phyloP scores from a whole-genome alignment of 768 basidiomycete genomes.

The Hemileccinum impolitum region DNA sequence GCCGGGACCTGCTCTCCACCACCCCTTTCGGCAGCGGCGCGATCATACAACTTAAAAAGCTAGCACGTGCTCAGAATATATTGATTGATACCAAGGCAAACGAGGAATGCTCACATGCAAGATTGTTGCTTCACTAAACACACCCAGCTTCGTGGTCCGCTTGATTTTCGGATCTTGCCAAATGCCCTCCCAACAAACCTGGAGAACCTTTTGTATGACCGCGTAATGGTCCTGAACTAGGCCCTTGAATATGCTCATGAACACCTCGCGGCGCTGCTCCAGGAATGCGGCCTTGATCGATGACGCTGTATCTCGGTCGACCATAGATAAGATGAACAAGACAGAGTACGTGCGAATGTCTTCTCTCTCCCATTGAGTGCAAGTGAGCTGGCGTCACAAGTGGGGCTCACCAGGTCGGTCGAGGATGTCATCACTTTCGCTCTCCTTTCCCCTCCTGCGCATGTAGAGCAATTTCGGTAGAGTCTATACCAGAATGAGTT shows the following conservation, averaged over 20 bases:
- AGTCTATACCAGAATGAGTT: constrained; percentile 37
- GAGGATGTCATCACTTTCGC: constrained; percentile 38
- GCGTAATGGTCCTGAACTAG: constrained; percentile 62
- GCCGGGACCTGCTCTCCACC: constrained; percentile 60
- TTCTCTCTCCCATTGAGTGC: constrained; percentile 23
- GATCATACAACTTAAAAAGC: constrained; percentile 75
- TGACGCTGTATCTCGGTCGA: constrained; percentile 45
- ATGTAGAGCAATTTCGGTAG: constrained; percentile 66
- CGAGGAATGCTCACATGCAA: constrained; percentile 48
- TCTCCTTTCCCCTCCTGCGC: constrained; percentile 57
- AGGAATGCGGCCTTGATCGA: constrained; percentile 62
- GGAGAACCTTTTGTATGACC: constrained; percentile 61
- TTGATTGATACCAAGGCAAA: neutral
- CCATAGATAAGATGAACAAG: constrained; percentile 69
- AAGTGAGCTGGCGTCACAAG: neutral
- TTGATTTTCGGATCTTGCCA: constrained; percentile 75
- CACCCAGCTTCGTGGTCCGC: constrained; percentile 62
- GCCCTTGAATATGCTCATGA: constrained; percentile 72
- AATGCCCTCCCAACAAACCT: constrained; percentile 71
- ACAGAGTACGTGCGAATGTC: constrained; percentile 81
- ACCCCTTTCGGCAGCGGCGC: constrained; percentile 45
- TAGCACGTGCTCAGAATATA: constrained; percentile 24
- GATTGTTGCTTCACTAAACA: constrained; percentile 68
- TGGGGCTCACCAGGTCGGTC: constrained; percentile 51
- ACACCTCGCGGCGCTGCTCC: constrained; percentile 64